Base-by-base conservation (phyloP, 164 flowering plant genomes). In the Taxillus chinensis region DNA sequence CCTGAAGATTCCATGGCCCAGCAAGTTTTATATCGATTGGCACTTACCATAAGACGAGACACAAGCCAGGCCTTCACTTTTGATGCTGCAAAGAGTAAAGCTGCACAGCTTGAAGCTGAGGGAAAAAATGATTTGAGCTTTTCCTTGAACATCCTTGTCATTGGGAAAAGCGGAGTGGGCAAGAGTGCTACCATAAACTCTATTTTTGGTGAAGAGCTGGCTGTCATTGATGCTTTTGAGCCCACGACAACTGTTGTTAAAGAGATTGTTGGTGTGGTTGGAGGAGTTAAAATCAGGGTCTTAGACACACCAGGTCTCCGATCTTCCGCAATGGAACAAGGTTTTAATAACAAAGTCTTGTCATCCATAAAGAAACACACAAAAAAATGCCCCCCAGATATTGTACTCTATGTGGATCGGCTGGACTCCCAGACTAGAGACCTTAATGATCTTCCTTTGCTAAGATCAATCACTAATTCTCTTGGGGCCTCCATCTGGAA, bases 171-270 rank as follows among this genome's bases (percentile, higher is more conserved):
- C 60, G 98, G 98, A n/a, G 98, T 89, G 57, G 98, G 98, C 8
- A 92, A 92, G 77, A 92, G 98, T 78, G 98, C 98, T 13, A 92
- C 93, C 41, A 84, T 92, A 62, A 92, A 92, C 69, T 86, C 98
- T 5, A 81, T 92, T 40, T 86, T 90, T 65, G 95, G 96, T 12
- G 89, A 90, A 66, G 79, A 81, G 64, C 87, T 76, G 75, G 68
- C 88, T 9, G 15, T 45, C 3, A 82, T 83, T 15, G 67, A 80
- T 77, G 87, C 98, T 8, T 90, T 87, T 74, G 80, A 80, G 64
- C 83, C 87, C 49, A 80, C 82, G 38, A 92, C 98, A 5, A 72
- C 79, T 43, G 41, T 69, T 11, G 89, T 83, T 51, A 83, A 76
- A 52, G 90, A 86, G 73, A 81, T 92, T 39, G 59, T 60, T 63